These are phyloP conservation scores for Fusarium avenaceum DNA, from an alignment of 2,329 filamentous ascomycete genomes.

Conservation along the genomic window DNA sequence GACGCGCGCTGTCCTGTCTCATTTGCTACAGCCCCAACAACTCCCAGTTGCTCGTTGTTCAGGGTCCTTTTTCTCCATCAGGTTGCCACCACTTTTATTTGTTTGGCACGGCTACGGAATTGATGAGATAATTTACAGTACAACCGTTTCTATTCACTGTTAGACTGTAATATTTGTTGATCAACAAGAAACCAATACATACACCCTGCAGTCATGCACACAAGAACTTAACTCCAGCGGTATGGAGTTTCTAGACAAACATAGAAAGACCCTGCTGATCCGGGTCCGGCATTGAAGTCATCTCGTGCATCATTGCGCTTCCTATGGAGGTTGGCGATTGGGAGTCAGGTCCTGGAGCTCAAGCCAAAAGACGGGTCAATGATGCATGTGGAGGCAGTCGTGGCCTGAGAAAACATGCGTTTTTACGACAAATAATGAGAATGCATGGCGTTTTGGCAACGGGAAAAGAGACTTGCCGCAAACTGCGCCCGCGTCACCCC, in stretches of 20 bases:
- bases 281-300: slow-evolving; percentile 41
- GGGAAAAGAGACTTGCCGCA: background rate
- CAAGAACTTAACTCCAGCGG: slow-evolving; percentile 27
- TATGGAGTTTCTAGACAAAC: slow-evolving; percentile 15
- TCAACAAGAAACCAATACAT: slow-evolving; percentile 11
- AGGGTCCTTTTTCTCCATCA: slow-evolving; percentile 40
- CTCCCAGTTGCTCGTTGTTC: slow-evolving; percentile 40
- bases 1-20: slow-evolving; percentile 23
- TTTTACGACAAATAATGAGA: slow-evolving; percentile 14
- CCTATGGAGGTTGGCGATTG: slow-evolving; percentile 25
- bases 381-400: slow-evolving; percentile 29
- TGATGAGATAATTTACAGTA: slow-evolving; percentile 37
- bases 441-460: background rate
- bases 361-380: slow-evolving; percentile 34
- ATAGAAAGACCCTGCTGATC: slow-evolving; percentile 49
- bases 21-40: slow-evolving; percentile 17
- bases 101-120: slow-evolving; percentile 10
- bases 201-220: background rate
- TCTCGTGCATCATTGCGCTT: slow-evolving; percentile 28
- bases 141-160: slow-evolving; percentile 16
- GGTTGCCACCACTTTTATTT: slow-evolving; percentile 25
- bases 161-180: slow-evolving; percentile 3
- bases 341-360: slow-evolving; percentile 16
- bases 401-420: slow-evolving; percentile 29
- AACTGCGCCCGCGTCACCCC: slow-evolving; percentile 1